Evolutionary conservation across 2,329 filamentous ascomycete species (phyloP).

Genomic region (Emmonsia crescens): DNA sequence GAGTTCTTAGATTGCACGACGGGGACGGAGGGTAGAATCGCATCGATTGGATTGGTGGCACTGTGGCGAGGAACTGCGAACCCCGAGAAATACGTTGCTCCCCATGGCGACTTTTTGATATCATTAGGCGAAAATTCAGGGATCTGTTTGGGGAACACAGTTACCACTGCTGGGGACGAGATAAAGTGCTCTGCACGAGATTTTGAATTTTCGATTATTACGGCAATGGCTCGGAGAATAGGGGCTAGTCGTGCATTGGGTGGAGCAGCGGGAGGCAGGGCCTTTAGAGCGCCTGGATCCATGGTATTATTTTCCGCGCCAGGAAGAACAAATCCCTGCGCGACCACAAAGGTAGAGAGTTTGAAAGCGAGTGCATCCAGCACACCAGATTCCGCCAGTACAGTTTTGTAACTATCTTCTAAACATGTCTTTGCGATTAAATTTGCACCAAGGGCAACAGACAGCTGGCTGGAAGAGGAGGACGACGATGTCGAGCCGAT

Average conservation of each 20-base stretch:
- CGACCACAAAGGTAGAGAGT: conserved; percentile 59
- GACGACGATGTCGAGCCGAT: conserved; percentile 40
- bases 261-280: conserved; percentile 53
- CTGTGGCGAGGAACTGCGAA: conserved; percentile 37
- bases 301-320: conserved; percentile 47
- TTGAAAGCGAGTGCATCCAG: conserved; percentile 67
- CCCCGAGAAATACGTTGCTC: conserved; percentile 43
- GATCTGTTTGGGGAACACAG: conserved; percentile 51
- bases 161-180: conserved; percentile 57
- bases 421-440: conserved; percentile 54
- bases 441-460: conserved; percentile 31
- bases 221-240: conserved; percentile 65
- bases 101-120: conserved; percentile 42
- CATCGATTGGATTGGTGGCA: conserved; percentile 51
- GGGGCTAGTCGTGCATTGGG: conserved; percentile 51
- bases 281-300: conserved; percentile 45
- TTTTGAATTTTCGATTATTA: conserved; percentile 68
- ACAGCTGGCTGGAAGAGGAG: conserved; percentile 43
- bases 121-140: conserved; percentile 42
- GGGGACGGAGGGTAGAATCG: conserved; percentile 47
- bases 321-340: conserved; percentile 58
- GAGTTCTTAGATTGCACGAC: conserved; percentile 23
- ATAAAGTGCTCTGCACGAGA: conserved; percentile 63
- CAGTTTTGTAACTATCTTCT: conserved; percentile 57
- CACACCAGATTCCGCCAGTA: conserved; percentile 61